Evolutionary conservation across 2,329 filamentous ascomycete species (phyloP), one percentile per base, ranked within the genome.

Genomic region (Fusarium decemcellulare): DNA sequence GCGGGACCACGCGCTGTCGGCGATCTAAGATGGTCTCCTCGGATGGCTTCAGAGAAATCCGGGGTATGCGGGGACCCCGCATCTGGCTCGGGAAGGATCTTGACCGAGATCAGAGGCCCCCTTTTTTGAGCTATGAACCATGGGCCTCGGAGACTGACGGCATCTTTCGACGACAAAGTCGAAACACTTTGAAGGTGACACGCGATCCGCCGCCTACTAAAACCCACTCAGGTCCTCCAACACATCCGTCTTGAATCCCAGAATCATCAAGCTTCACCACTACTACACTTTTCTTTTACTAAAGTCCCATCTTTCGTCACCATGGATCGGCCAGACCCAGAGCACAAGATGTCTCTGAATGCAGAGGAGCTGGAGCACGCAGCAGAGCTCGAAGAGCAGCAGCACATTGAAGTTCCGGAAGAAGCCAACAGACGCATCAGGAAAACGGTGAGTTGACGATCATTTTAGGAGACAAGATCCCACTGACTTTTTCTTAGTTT

Each of bases 281-380:
- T 30, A 8, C 15, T 42, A 8, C 16, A 12, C 30, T 6, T 47
- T 46, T 8, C 10, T 12, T 3, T 12, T 53, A 40, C 23, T 23
- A 40, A 8, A 37, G 12, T 18, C 18, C 39, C 9, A 34, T 9
- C 32, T 34, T 34, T 37, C 27, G n/a, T 39, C 12, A 44, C 11
- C 14, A 63, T 63, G 61, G 48, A 47, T 12, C 50, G 39, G 15
- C 39, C 36, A 40, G 30, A 36, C 12, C 11, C 46, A 23, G 61
- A 63, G 32, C 50, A 43, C 37, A 63, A 63, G 44, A 55, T 50
- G 48, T 60, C 61, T 8, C 37, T 60, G 15, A 40, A 36, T 15
- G 56, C 61, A 14, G 61, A 63, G 48, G 56, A 63, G 32, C 56
- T 63, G 16, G 61, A 63, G 18, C 29, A 63, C 10, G 52, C 39